Evolutionary conservation across 257 asterid genomes (phyloP), one percentile per base, ranked within the genome.

Genomic region (Primulina tabacum): DNA sequence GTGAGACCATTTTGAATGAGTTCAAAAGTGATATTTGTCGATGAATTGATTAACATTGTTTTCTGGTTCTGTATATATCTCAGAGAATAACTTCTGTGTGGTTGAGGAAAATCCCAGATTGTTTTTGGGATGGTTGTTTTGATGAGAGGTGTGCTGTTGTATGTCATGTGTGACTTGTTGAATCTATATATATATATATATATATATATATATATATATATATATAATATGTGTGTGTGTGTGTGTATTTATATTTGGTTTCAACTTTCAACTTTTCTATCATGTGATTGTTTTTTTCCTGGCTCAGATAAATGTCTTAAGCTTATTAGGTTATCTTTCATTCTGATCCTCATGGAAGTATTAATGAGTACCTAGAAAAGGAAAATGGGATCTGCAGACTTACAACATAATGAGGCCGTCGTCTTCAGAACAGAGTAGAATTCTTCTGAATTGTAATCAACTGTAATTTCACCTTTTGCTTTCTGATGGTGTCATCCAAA

Each of bases 1-100:
- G 71, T 32, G 17, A 60, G 60, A 30, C 28, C 9, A 63, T 34
- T 29, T 66, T 38, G 62, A 32, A 68, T 62, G 65, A 65, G 35
- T 24, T 26, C 21, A 8, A 56, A 20, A 68, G 43, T 55, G 37
- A 33, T 33, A 17, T 56, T 4, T 33, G 50, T 69, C 24, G 66
- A 63, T 53, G 52, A 20, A 32, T 34, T 37, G 57, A 37, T 17
- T 32, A 10, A 11, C 7, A 20, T 34, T 74, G 43, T 9, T 34
- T 60, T 67, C 58, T 20, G n/a, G n/a, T 55, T 62, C 5, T 35
- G 6, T 24, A 21, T 34, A 8, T 24, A 29, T 35, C 21, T 47
- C 59, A 26, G 28, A 52, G 37, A 11, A 18, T 52, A 17, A 50
- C 28, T 33, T 68, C 8, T 20, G 16, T 34, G 57, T 63, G 55